Conservation (phyloP, 345 rosid genomes). For the Capsella bursapastoris region DNA sequence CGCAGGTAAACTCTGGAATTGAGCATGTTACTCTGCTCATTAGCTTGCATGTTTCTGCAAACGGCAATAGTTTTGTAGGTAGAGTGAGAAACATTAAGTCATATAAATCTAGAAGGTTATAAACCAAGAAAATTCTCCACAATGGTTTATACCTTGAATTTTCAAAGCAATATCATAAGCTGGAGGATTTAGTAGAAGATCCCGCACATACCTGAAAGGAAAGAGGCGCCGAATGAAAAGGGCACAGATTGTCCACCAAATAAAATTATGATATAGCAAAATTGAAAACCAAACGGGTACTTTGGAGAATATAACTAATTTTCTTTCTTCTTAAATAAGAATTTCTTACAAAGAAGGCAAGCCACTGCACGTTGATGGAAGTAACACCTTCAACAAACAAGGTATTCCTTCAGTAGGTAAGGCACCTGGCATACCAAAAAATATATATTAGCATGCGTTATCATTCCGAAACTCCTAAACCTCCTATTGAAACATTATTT, state of each 20-base stretch:
- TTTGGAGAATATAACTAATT: conserved; percentile 1
- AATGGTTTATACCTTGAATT: conserved; percentile 68
- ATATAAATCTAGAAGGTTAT: not conserved
- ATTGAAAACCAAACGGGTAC: not conserved
- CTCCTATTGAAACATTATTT: not conserved
- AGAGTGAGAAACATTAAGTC: conserved; percentile 16
- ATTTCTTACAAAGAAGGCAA: conserved; percentile 73
- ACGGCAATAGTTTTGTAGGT: conserved; percentile 15
- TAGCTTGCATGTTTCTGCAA: conserved; percentile 83
- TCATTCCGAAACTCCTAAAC: conserved; percentile 3
- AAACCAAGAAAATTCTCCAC: conserved; percentile 7
- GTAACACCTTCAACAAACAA: conserved; percentile 87
- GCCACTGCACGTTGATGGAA: conserved; percentile 85
- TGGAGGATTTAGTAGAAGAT: conserved; percentile 97
- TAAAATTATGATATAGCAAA: not conserved
- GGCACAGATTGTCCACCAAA: not conserved
- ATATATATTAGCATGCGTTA: conserved; percentile 24
- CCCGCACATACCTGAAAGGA: conserved; percentile 74
- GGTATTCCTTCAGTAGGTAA: conserved; percentile 97
- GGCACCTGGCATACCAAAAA: conserved; percentile 59
- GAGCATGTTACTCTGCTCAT: conserved; percentile 80
- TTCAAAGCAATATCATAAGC: conserved; percentile 81
- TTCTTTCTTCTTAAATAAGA: conserved; percentile 18
- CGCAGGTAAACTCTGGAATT: conserved; percentile 89
- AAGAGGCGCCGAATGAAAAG: not conserved